These are phyloP conservation scores for Fusarium humuli DNA, from an alignment of 2,329 filamentous ascomycete genomes.

Conservation along the genomic window DNA sequence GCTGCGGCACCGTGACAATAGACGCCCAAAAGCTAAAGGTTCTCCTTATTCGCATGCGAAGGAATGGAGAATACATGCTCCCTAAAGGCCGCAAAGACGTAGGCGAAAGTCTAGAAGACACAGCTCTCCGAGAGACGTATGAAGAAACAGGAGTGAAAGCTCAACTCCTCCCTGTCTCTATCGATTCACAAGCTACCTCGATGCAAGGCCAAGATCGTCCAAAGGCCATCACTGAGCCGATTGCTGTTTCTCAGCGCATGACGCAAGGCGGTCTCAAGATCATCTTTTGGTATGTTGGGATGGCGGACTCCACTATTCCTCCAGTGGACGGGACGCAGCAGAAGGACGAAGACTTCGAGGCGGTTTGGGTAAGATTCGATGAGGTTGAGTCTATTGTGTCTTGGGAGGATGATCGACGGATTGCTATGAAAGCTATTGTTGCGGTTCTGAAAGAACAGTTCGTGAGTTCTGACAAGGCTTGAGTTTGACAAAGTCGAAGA, in stretches of 20 bases:
- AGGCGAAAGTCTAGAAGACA: background rate
- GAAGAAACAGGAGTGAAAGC: constrained; percentile 11
- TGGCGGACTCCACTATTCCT: constrained; percentile 7
- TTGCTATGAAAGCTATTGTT: no score
- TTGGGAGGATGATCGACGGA: no score
- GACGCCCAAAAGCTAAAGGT: background rate
- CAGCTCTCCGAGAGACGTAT: constrained; percentile 14
- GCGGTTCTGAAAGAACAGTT: no score
- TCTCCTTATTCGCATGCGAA: constrained; percentile 1
- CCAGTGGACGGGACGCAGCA: constrained; percentile 12
- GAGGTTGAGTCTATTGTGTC: no score
- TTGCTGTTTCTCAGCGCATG: constrained; percentile 12
- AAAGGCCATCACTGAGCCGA: background rate
- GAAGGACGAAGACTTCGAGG: background rate
- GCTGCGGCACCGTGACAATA: constrained; percentile 4
- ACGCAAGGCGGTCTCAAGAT: background rate
- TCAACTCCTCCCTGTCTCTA: background rate
- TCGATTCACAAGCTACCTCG: background rate
- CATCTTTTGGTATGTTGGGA: constrained; percentile 20
- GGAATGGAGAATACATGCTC: constrained; percentile 11
- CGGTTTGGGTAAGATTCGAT: no score
- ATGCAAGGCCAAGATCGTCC: background rate
- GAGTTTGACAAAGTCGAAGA: no score
- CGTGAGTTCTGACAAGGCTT: no score
- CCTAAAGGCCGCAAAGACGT: constrained; percentile 22